Conservation (phyloP, 2,329 filamentous ascomycete species). For the Aspergillus luchuensis region DNA sequence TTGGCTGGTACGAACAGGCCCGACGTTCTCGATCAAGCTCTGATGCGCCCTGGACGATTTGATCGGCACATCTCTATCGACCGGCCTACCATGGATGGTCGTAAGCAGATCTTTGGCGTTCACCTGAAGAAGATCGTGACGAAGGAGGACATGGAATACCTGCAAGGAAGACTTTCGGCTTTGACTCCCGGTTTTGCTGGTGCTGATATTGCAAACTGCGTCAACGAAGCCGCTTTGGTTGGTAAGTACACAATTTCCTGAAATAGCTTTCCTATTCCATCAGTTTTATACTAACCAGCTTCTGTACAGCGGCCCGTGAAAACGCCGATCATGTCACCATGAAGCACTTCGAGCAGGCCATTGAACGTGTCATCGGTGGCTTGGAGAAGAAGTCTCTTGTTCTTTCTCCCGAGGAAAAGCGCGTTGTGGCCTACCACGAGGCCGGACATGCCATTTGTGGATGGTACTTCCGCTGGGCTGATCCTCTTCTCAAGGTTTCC, state of each 20-base stretch:
- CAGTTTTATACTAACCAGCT: slow-evolving; percentile 42
- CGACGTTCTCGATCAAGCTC: slow-evolving; percentile 89
- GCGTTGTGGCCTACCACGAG: slow-evolving; percentile 95
- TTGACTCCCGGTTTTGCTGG: slow-evolving; percentile 95
- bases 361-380: slow-evolving; percentile 94
- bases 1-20: slow-evolving; percentile 95
- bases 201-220: slow-evolving; percentile 97
- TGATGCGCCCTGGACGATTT: slow-evolving; percentile 96
- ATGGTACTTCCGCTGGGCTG: slow-evolving; percentile 96
- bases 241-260: slow-evolving; percentile 58
- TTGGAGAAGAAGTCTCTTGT: slow-evolving; percentile 97
- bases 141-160: slow-evolving; percentile 80
- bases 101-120: slow-evolving; percentile 93
- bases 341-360: slow-evolving; percentile 93
- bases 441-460: slow-evolving; percentile 97
- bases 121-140: slow-evolving; percentile 95
- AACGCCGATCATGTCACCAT: slow-evolving; percentile 81
- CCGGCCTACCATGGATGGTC: slow-evolving; percentile 91
- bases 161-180: slow-evolving; percentile 85
- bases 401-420: slow-evolving; percentile 90
- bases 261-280: background rate
- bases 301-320: slow-evolving; percentile 70
- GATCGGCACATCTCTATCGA: slow-evolving; percentile 96
- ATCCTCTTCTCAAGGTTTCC: slow-evolving; percentile 95
- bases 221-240: slow-evolving; percentile 95